Percentiles rank a stretch among this genome's conserved stretches.
Conservation (phyloP, 306 rosid genomes). For the Castanea crenata region DNA sequence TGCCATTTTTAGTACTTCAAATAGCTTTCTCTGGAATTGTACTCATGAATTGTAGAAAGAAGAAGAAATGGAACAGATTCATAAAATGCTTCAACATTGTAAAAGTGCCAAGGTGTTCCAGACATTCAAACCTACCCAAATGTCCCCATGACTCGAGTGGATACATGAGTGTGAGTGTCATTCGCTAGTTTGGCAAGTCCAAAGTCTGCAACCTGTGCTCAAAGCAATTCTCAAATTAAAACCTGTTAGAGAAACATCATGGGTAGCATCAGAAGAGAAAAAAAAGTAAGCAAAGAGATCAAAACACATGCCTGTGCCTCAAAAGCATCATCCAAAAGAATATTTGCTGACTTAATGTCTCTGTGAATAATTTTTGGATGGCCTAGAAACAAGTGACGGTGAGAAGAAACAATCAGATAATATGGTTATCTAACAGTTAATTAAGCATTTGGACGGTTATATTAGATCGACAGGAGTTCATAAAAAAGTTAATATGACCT, state of each 20-base stretch:
- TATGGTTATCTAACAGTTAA: not conserved
- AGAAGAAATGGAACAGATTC: not conserved
- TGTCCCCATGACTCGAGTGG: constrained; percentile 98
- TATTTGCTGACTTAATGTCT: constrained; percentile 91
- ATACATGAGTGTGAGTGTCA: constrained; percentile 73
- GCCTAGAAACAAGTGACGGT: constrained; percentile 39
- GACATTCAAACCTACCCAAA: constrained; percentile 67
- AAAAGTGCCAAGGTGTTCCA: constrained; percentile 1
- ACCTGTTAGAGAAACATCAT: constrained; percentile 4
- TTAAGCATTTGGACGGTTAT: not conserved
- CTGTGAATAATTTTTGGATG: constrained; percentile 91
- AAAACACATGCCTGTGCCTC: constrained; percentile 63
- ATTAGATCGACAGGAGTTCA: not conserved
- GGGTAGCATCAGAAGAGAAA: not conserved
- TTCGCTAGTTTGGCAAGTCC: constrained; percentile 89
- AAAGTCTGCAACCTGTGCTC: constrained; percentile 84
- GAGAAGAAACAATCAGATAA: constrained; percentile 13
- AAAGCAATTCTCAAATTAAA: constrained; percentile 26
- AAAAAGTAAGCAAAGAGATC: not conserved
- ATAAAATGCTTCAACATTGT: not conserved
- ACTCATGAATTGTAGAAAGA: not conserved
- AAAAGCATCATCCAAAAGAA: constrained; percentile 72
- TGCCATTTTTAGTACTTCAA: not conserved
- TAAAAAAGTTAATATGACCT: not conserved
- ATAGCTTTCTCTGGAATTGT: not conserved